phyloP scores from a whole-genome alignment of 2,329 filamentous ascomycete genomes.

The Calycina herbarum region DNA sequence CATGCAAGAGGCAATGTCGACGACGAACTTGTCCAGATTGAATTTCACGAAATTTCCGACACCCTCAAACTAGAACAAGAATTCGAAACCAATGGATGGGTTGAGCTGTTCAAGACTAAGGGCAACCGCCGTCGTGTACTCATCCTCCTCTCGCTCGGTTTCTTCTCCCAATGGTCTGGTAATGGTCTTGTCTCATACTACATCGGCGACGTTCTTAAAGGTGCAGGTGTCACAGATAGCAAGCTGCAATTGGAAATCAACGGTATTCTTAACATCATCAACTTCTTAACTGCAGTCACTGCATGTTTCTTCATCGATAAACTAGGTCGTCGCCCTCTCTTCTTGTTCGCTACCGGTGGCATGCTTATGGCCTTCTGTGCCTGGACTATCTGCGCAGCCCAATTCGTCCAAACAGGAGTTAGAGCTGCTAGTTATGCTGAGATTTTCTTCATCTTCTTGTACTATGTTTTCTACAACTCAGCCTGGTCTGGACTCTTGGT shows the following conservation, averaged over 20 bases:
- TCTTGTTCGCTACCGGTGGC: conserved; percentile 28
- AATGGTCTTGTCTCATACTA: conserved; percentile 50
- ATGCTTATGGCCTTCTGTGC: conserved; percentile 28
- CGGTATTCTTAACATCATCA: conserved; percentile 34
- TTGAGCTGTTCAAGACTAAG: conserved; percentile 49
- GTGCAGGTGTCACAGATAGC: conserved; percentile 37
- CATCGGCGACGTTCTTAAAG: conserved; percentile 39
- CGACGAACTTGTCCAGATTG: conserved; percentile 43
- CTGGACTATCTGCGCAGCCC: conserved; percentile 30
- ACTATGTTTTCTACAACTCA: conserved; percentile 46
- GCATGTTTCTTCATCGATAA: conserved; percentile 36
- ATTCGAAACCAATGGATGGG: conserved; percentile 46
- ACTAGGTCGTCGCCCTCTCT: conserved; percentile 34
- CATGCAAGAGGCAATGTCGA: conserved; percentile 43
- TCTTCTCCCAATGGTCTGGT: conserved; percentile 60
- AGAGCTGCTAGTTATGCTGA: conserved; percentile 26
- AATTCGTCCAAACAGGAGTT: conserved; percentile 18
- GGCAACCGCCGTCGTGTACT: conserved; percentile 56
- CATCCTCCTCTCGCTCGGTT: conserved; percentile 53
- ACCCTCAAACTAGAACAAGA: conserved; percentile 47
- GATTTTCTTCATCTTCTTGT: conserved; percentile 51
- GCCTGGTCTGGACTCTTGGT: conserved; percentile 34
- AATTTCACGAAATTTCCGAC: conserved; percentile 46
- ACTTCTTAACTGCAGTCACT: conserved; percentile 28
- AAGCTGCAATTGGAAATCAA: conserved; percentile 31